Base-by-base conservation (phyloP, 441 rosid genomes). In the Dalechampia spathulata region DNA sequence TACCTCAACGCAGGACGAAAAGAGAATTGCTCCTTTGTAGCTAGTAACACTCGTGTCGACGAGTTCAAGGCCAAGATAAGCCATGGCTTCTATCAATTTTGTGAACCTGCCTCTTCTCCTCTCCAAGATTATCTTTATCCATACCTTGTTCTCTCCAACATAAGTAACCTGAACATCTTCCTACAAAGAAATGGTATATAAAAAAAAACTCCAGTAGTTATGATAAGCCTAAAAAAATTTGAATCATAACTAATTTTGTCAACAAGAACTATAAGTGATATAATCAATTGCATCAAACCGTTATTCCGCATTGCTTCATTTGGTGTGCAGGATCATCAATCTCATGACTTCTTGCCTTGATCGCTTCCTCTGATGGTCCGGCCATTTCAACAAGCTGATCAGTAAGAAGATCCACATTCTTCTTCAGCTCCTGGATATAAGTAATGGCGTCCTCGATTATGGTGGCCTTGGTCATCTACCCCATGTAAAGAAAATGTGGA, bases 381-480 rank as follows among this genome's bases (percentile, higher is more conserved):
- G 83, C 90, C 70, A 77, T 69, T 62, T 81, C 86, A 23, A 61
- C 73, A 60, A 91, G 83, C 68, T 71, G 72, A 41, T 77, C 78
- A 19, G 67, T 59, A 12, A 85, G 86, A 66, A 16, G 62, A 56
- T 72, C 19, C 50, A 74, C 85, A 41, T 72, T 67, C 42, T 46
- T 71, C 72, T 80, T 70, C 67, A 87, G 81, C 70, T 75, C 77
- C 62, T 66, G 68, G 32, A 88, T 84, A 78, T 83, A 88, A 67
- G 77, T 75, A 22, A 84, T 78, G 0, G 98, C 89, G 62, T 87
- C 98, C 50, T 80, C 93, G 30, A 91, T 72, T 48, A 91, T 88
- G 21, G 83, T 78, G 3, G 78, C 95, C 74, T 79, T 83, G 62
- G 78, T 88, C 95, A 91, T 86, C 98, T 91, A 55, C 37, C 43